phyloP scores from a whole-genome alignment of 805 yeast species.

The Crinitomyces ghanaensis region DNA sequence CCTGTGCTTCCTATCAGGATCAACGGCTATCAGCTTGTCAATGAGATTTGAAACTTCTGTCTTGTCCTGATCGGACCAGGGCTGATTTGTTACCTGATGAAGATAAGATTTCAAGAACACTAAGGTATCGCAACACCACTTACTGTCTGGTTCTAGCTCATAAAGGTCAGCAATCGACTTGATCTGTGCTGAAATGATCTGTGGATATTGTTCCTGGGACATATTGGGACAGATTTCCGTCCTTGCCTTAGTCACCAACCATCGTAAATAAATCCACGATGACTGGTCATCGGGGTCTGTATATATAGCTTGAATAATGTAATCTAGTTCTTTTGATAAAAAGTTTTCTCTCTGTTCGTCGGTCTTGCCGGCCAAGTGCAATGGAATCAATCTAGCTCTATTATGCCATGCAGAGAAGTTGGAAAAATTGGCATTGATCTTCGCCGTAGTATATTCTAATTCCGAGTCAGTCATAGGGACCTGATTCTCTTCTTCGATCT shows the following conservation, averaged over 20 bases:
- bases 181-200: constrained; percentile 36
- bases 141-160: constrained; percentile 61
- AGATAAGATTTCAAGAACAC: constrained; percentile 31
- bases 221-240: constrained; percentile 24
- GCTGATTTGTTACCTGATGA: no score
- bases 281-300: constrained; percentile 94
- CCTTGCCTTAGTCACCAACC: constrained; percentile 46
- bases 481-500: constrained; percentile 18
- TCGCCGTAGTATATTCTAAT: constrained; percentile 62
- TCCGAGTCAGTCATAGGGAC: constrained; percentile 36
- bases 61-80: no score
- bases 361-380: constrained; percentile 2
- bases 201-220: constrained; percentile 24
- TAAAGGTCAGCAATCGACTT: constrained; percentile 48
- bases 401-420: constrained; percentile 97
- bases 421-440: constrained; percentile 74
- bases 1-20: no score
- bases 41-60: no score
- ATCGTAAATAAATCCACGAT: constrained; percentile 77
- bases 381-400: constrained; percentile 56
- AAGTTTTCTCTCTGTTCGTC: constrained; percentile 25
- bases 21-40: no score
- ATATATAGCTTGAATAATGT: constrained; percentile 72
- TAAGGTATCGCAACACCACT: constrained; percentile 60
- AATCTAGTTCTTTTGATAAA: constrained; percentile 47